phyloP scores from a whole-genome alignment of 129 eudicot species.

The Flaveria sonorensis region DNA sequence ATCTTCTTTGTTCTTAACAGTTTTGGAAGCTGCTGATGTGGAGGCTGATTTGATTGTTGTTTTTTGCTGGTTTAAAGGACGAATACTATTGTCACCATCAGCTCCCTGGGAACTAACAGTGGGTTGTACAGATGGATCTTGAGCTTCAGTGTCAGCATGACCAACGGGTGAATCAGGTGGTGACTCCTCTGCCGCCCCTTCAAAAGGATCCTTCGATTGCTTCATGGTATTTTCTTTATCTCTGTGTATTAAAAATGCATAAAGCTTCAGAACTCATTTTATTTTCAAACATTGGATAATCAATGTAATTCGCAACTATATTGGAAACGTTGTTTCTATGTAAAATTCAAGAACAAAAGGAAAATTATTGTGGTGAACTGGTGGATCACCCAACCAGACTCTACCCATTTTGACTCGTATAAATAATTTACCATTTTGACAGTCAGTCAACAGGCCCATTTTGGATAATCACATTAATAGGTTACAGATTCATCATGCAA shows the following conservation, averaged over 20 bases:
- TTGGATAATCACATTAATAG: neutral
- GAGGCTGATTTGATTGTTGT: slow-evolving; percentile 35
- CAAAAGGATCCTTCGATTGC: slow-evolving; percentile 89
- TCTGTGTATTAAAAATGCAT: slow-evolving; percentile 1
- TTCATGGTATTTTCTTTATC: slow-evolving; percentile 38
- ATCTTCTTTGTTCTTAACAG: slow-evolving; percentile 68
- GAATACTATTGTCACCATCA: slow-evolving; percentile 27
- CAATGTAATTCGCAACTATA: neutral
- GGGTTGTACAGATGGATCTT: slow-evolving; percentile 36
- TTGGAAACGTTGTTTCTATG: neutral
- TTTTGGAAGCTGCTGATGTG: slow-evolving; percentile 44
- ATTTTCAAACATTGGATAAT: neutral
- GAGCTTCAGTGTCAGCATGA: slow-evolving; percentile 53
- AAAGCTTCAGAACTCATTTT: neutral
- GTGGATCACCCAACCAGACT: neutral
- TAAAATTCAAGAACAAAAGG: neutral
- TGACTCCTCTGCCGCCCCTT: slow-evolving; percentile 70
- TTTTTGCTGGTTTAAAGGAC: slow-evolving; percentile 41
- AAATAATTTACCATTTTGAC: neutral
- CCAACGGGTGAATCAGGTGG: slow-evolving; percentile 71
- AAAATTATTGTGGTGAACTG: neutral
- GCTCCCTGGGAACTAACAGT: slow-evolving; percentile 38
- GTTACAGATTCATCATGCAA: slow-evolving; percentile 8
- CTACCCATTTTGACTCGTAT: neutral
- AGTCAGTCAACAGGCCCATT: neutral